Conservation (phyloP, 1,284 basidiomycete genomes). For the Phaffia rhodozyma region DNA sequence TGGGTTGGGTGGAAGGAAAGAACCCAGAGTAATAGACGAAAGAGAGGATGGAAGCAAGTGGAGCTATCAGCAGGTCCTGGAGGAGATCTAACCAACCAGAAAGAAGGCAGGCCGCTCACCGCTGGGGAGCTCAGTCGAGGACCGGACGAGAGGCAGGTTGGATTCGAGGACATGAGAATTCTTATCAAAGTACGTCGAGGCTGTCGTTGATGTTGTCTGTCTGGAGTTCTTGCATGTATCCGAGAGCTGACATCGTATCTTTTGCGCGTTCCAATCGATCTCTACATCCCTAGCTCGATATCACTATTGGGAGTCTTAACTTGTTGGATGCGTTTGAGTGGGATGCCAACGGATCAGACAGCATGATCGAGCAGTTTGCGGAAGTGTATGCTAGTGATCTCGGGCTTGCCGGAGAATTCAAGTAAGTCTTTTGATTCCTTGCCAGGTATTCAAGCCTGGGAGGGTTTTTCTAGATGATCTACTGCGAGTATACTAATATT, state of each 20-base stretch:
- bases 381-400: constrained; percentile 76
- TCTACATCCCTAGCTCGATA: constrained; percentile 57
- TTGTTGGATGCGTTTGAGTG: constrained; percentile 97
- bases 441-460: background rate
- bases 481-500: background rate
- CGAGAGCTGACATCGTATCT: constrained; percentile 20
- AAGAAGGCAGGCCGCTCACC: constrained; percentile 26
- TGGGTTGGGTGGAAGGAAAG: constrained; percentile 23
- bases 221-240: constrained; percentile 5
- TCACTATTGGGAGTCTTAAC: constrained; percentile 86
- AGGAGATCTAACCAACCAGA: constrained; percentile 27
- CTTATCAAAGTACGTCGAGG: constrained; percentile 62
- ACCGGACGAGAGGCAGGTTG: constrained; percentile 39
- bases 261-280: constrained; percentile 1
- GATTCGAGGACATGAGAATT: constrained; percentile 71
- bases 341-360: constrained; percentile 70
- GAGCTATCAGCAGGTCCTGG: constrained; percentile 36
- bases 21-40: constrained; percentile 25
- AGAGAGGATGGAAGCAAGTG: constrained; percentile 27
- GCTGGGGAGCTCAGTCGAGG: constrained; percentile 30
- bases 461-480: background rate
- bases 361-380: constrained; percentile 86
- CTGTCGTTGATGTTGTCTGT: background rate
- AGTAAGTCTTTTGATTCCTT: constrained; percentile 43
- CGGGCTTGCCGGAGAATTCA: constrained; percentile 84